Percentiles rank a stretch among this genome's conserved stretches.
phyloP scores from a whole-genome alignment of 2,329 filamentous ascomycete genomes.

The Didymella keratinophila region DNA sequence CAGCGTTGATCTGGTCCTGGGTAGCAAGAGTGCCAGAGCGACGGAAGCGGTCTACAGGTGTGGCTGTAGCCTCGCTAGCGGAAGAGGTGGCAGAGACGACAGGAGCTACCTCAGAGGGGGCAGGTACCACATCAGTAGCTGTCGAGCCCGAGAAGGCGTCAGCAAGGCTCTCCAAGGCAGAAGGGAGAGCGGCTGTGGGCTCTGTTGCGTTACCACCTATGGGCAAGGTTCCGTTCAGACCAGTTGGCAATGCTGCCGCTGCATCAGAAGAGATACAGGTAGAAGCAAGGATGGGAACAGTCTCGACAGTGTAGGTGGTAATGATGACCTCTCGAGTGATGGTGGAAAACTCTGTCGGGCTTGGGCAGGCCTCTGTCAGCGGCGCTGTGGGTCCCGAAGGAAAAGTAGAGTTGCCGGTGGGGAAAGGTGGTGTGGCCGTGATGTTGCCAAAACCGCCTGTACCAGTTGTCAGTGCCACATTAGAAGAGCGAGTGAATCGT shows the following conservation, averaged over 20 bases:
- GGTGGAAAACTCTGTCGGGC: slow-evolving; percentile 22
- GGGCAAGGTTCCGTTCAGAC: slow-evolving; percentile 7
- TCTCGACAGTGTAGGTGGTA: slow-evolving; percentile 25
- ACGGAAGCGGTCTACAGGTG: slow-evolving; percentile 18
- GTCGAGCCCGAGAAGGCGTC: slow-evolving; percentile 2
- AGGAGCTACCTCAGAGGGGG: slow-evolving; percentile 2
- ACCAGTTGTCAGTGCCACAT: slow-evolving; percentile 4
- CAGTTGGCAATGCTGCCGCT: slow-evolving; percentile 4
- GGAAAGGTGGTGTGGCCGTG: slow-evolving; percentile 9
- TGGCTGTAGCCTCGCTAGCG: not conserved
- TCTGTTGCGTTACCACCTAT: slow-evolving; percentile 1
- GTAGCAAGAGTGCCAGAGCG: slow-evolving; percentile 32
- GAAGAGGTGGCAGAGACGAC: slow-evolving; percentile 8
- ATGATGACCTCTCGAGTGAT: slow-evolving; percentile 23
- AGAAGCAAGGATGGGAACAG: slow-evolving; percentile 13
- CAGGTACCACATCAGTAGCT: not conserved
- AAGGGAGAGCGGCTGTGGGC: not conserved
- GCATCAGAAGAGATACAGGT: slow-evolving; percentile 6
- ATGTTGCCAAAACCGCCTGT: not conserved
- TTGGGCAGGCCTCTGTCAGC: slow-evolving; percentile 22
- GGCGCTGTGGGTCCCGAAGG: slow-evolving; percentile 23
- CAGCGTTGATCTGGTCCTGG: slow-evolving; percentile 34
- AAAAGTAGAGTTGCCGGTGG: slow-evolving; percentile 27
- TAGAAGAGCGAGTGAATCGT: not conserved
- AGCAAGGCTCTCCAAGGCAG: slow-evolving; percentile 3